These are phyloP conservation scores for Botrytis sinoallii DNA, from an alignment of 2,329 filamentous ascomycete genomes.

Conservation along the genomic window DNA sequence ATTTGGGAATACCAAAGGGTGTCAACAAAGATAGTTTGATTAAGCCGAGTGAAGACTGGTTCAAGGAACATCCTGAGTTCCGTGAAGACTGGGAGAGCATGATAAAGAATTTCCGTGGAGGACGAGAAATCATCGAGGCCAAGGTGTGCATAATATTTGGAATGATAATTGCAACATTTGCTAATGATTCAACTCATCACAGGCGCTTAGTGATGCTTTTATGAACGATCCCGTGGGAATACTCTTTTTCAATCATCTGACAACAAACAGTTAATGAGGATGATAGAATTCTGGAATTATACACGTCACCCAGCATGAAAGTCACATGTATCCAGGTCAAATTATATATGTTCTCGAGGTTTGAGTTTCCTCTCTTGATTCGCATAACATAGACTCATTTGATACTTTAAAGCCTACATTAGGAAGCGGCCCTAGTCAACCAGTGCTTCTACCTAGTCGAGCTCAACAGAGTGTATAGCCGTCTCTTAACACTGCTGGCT, in stretches of 20 bases:
- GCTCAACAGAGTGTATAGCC: neutral
- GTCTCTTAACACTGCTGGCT: neutral
- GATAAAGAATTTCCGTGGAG: neutral
- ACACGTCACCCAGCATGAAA: neutral
- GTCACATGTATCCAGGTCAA: rapidly evolving
- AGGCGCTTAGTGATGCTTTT: neutral
- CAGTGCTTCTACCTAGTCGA: neutral
- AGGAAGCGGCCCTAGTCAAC: neutral
- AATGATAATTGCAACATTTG: neutral
- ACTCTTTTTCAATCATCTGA: neutral
- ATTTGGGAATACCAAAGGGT: neutral
- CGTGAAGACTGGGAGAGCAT: neutral
- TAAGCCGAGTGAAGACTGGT: neutral
- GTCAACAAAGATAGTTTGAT: neutral
- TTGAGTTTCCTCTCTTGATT: neutral
- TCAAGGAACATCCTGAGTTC: rapidly evolving
- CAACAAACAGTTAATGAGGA: neutral
- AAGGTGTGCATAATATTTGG: neutral
- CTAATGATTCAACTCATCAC: neutral
- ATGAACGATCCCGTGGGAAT: neutral
- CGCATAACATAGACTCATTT: neutral
- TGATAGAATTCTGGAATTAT: neutral
- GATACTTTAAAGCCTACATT: neutral
- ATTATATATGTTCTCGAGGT: neutral
- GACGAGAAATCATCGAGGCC: neutral